Base-by-base conservation (phyloP, 768 basidiomycete genomes). In the Boletellus ananiceps region DNA sequence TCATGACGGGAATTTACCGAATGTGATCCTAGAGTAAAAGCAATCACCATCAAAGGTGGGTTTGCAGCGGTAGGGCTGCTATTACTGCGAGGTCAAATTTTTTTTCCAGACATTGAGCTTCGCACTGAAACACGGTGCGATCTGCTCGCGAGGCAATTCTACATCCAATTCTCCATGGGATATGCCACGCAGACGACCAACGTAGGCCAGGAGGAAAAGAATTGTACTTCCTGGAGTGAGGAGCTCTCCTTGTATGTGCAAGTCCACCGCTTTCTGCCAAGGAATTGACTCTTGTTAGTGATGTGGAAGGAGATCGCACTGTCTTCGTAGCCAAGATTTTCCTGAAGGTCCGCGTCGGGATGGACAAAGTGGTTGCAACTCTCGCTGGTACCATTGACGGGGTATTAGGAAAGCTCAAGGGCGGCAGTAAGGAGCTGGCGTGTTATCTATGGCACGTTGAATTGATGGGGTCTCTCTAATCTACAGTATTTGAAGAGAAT, bases 21-120 rank as follows among this genome's bases (percentile, higher is more conserved):
- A 43, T 13, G 11, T 42, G 6, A 27, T 21, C 31, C 8, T 37
- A 54, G 51, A 14, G 31, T 31, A 14, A 54, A 45, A 36, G 12
- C 23, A 4, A 41, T 54, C 31, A 48, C 36, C 6, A 31, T 55
- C 39, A 40, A 29, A 23, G 40, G 54, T 54, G 19, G 2, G 19
- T 0, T 0, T 23, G 9, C 2, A 4, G 15, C 19, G 19, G 2
- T 19, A 19, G 19, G 19, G 1, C 19, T 19, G 19, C 19, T 19
- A 19, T 19, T 19, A 19, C 19, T 27, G 3, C 3, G 5, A 29
- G 5, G 11, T n/a, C 4, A 16, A 4, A 4, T 5, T 5, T 27
- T 11, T 15, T 27, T 12, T 48, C 19, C 19, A 53, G 52, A 50
- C 38, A 45, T 55, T 44, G 35, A 54, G 25, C 51, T 50, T 19